Percentiles rank a stretch among this genome's conserved stretches.
Conservation (phyloP, 805 yeast species). For the Ascoidea tarda region DNA sequence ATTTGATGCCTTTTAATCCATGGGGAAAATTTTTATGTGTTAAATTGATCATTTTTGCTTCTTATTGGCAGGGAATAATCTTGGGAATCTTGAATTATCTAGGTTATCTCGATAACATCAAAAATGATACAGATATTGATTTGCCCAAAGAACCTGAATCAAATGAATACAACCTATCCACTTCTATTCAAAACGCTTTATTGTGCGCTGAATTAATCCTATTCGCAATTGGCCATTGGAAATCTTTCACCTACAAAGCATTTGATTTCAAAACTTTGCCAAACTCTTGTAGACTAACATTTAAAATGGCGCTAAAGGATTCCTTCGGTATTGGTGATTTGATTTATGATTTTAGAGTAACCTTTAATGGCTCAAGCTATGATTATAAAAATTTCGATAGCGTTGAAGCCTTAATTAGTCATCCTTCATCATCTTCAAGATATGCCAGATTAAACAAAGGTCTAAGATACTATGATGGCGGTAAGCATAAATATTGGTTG, state of each 20-base stretch:
- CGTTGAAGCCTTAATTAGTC: slow-evolving; percentile 53
- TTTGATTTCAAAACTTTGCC: slow-evolving; percentile 50
- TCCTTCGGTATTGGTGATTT: slow-evolving; percentile 69
- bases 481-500: slow-evolving; percentile 71
- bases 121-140: slow-evolving; percentile 17
- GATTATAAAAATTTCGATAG: slow-evolving; percentile 78
- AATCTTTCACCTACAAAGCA: slow-evolving; percentile 67
- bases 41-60: slow-evolving; percentile 86
- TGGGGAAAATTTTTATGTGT: slow-evolving; percentile 90
- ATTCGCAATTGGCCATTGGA: slow-evolving; percentile 82
- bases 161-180: slow-evolving; percentile 15
- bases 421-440: slow-evolving; percentile 49
- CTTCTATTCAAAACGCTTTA: slow-evolving; percentile 60
- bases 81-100: slow-evolving; percentile 37
- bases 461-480: slow-evolving; percentile 63
- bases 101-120: slow-evolving; percentile 24
- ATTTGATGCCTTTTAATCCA: slow-evolving; percentile 69
- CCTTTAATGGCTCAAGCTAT: slow-evolving; percentile 58
- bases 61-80: slow-evolving; percentile 89
- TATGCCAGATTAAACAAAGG: slow-evolving; percentile 73
- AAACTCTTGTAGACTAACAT: slow-evolving; percentile 51
- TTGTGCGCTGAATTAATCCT: slow-evolving; percentile 74
- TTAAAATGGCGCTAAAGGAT: slow-evolving; percentile 57
- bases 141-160: slow-evolving; percentile 12
- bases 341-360: slow-evolving; percentile 56